Percentiles rank a stretch among this genome's conserved stretches.
These are phyloP conservation scores for Alliaria petiolata DNA, from an alignment of 345 rosid genomes.

Conservation along the genomic window DNA sequence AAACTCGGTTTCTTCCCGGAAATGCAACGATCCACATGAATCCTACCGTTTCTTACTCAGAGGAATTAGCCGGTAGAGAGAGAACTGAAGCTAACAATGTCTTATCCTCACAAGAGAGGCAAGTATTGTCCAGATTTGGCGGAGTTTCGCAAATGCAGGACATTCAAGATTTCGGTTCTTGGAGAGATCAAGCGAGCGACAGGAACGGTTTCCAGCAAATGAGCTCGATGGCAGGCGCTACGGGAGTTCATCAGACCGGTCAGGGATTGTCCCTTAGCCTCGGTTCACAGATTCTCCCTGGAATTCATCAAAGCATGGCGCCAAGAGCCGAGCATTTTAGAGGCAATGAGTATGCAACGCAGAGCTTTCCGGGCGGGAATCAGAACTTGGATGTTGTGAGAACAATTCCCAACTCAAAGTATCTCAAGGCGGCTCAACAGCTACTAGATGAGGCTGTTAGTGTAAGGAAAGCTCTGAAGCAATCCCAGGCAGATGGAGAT, in stretches of 20 bases:
- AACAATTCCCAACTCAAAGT: constrained; percentile 66
- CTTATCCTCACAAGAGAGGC: constrained; percentile 52
- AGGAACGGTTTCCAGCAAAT: constrained; percentile 66
- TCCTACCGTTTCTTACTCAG: constrained; percentile 17
- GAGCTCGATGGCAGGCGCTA: constrained; percentile 45
- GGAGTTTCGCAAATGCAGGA: constrained; percentile 52
- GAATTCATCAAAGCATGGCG: not conserved
- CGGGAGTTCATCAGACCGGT: constrained; percentile 44
- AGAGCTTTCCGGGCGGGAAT: constrained; percentile 40
- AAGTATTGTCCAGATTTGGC: constrained; percentile 51
- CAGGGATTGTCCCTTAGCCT: constrained; percentile 79
- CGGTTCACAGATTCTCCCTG: constrained; percentile 61
- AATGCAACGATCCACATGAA: constrained; percentile 28
- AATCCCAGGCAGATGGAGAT: constrained; percentile 45
- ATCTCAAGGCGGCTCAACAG: constrained; percentile 85
- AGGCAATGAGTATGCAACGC: constrained; percentile 53
- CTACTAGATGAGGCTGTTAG: constrained; percentile 93
- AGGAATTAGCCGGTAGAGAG: constrained; percentile 37
- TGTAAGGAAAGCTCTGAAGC: constrained; percentile 73
- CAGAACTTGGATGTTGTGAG: constrained; percentile 41
- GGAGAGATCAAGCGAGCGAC: constrained; percentile 51
- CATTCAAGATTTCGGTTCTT: constrained; percentile 47
- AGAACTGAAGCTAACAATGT: constrained; percentile 31
- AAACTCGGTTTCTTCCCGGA: not conserved
- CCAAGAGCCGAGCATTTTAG: constrained; percentile 45